These are phyloP conservation scores for Pichia sp. DNA, from an alignment of 1,139 yeast genomes.

Conservation along the genomic window DNA sequence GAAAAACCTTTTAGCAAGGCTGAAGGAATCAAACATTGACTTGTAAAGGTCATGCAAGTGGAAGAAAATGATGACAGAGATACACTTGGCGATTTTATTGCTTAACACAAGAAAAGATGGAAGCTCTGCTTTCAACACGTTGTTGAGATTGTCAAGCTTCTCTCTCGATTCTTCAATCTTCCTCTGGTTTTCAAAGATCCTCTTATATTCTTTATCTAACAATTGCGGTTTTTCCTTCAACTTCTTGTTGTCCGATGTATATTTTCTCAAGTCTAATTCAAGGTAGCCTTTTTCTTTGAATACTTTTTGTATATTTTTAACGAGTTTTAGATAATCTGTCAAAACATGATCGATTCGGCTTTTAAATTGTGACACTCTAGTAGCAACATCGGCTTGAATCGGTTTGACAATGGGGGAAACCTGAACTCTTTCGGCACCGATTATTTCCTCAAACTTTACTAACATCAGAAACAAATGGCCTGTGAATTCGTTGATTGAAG, in stretches of 20 bases:
- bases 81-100: conserved; percentile 28
- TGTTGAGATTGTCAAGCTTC: conserved; percentile 35
- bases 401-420: conserved; percentile 12
- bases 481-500: conserved; percentile 17
- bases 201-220: conserved; percentile 28
- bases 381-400: conserved; percentile 15
- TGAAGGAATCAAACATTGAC: conserved; percentile 26
- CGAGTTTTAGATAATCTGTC: conserved; percentile 7
- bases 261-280: conserved; percentile 38
- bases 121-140: conserved; percentile 33
- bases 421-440: conserved; percentile 1
- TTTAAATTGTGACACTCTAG: conserved; percentile 17
- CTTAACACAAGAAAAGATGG: conserved; percentile 34
- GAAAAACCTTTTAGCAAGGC: conserved; percentile 21
- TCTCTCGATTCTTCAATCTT: conserved; percentile 33
- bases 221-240: conserved; percentile 15
- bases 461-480: conserved; percentile 15
- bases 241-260: conserved; percentile 17
- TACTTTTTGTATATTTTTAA: conserved; percentile 28
- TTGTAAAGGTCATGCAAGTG: conserved; percentile 34
- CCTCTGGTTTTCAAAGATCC: conserved; percentile 36
- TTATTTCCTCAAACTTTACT: conserved; percentile 14
- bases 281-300: conserved; percentile 35
- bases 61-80: conserved; percentile 35
- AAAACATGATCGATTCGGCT: conserved; percentile 15